A percentile compares a stretch with the other conserved stretches of the same genome.
Conservation (phyloP, 2,329 filamentous ascomycete genomes). For the Stachybotrys elegans region DNA sequence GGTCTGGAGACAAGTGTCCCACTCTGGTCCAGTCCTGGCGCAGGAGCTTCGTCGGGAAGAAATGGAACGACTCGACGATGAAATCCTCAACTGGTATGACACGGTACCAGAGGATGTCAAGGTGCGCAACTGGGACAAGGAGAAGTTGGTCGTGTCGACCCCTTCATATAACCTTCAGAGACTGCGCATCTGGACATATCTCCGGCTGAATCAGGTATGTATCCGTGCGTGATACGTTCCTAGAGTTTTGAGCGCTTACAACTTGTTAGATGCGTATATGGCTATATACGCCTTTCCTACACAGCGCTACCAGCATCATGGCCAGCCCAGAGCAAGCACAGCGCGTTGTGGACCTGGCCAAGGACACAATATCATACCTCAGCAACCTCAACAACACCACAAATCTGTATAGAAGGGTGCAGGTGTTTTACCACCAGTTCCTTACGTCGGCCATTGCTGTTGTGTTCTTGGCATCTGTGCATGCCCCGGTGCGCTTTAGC, state of each 20-base stretch:
- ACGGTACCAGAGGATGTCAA: constrained; percentile 58
- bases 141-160: constrained; percentile 46
- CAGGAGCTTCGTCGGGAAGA: constrained; percentile 66
- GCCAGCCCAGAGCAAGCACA: constrained; percentile 69
- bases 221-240: background rate
- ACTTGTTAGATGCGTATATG: constrained; percentile 64
- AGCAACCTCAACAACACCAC: constrained; percentile 66
- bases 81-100: constrained; percentile 84
- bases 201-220: constrained; percentile 72
- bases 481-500: constrained; percentile 68
- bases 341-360: constrained; percentile 68
- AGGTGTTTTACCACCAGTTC: constrained; percentile 78
- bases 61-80: constrained; percentile 75
- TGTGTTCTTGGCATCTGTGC: constrained; percentile 70
- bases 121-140: constrained; percentile 54
- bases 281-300: constrained; percentile 81
- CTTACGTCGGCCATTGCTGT: constrained; percentile 70
- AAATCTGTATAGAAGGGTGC: constrained; percentile 65
- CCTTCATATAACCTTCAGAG: constrained; percentile 64
- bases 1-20: constrained; percentile 77
- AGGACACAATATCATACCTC: constrained; percentile 70
- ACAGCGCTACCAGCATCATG: constrained; percentile 78
- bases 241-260: constrained; percentile 7
- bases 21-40: constrained; percentile 56
- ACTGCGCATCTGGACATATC: constrained; percentile 76